A percentile compares a stretch with the other conserved stretches of the same genome.
These are phyloP conservation scores for Lotmaria passim DNA, from an alignment of 208 protist genomes.

Conservation along the genomic window DNA sequence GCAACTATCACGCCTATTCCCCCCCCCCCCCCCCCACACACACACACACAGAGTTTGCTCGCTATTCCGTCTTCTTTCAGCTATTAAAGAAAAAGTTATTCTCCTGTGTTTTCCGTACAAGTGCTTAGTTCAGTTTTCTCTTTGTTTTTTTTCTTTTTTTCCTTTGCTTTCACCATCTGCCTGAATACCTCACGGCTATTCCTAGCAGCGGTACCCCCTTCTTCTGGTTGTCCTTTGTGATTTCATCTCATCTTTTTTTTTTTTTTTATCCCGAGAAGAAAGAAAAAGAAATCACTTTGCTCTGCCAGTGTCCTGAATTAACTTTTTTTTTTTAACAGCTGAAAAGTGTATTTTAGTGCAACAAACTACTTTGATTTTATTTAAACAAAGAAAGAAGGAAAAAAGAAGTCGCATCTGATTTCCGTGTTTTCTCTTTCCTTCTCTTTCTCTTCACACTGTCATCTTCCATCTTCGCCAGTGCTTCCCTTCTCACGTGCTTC, in stretches of 20 bases:
- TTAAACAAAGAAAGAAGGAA: neutral
- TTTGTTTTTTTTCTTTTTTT: constrained; percentile 7
- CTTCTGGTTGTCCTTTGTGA: constrained; percentile 1
- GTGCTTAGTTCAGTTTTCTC: constrained; percentile 1
- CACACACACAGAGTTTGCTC: constrained; percentile 1
- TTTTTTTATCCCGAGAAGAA: too few species aligned
- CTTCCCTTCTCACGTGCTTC: neutral
- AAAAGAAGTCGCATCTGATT: constrained; percentile 8
- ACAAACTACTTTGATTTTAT: neutral
- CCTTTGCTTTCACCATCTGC: neutral
- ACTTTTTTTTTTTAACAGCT: constrained; percentile 15
- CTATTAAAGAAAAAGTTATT: constrained; percentile 16
- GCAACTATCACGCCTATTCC: neutral
- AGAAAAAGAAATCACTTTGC: too few species aligned
- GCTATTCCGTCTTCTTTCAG: constrained; percentile 13
- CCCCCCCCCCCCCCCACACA: neutral
- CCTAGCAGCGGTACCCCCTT: too few species aligned
- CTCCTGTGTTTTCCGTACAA: neutral
- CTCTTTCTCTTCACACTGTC: neutral
- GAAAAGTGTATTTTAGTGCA: neutral
- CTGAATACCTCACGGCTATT: neutral
- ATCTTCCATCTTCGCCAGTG: neutral
- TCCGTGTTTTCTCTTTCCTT: neutral
- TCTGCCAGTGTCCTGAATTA: neutral
- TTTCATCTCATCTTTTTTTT: constrained; percentile 11